Conservation (phyloP, 305 asterid species). For the Solanum aculeatissimum region DNA sequence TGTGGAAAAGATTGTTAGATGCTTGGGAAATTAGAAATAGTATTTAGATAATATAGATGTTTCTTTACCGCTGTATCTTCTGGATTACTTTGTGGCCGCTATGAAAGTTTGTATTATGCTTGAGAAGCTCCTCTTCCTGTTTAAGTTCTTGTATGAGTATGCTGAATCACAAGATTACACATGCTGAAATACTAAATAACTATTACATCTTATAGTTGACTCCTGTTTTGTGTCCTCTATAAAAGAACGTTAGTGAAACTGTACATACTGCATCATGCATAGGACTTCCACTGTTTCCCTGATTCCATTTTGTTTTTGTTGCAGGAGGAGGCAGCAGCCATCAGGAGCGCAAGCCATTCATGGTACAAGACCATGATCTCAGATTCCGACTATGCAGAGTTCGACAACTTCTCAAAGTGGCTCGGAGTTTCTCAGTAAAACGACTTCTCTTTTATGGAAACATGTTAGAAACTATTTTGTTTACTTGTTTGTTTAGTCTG, state of each 20-base stretch:
- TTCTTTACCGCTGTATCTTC: background rate
- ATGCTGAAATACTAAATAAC: background rate
- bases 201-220: background rate
- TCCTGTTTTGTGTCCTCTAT: background rate
- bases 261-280: background rate
- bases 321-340: constrained; percentile 67
- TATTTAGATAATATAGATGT: background rate
- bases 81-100: background rate
- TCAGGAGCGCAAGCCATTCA: constrained; percentile 43
- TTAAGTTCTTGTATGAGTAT: background rate
- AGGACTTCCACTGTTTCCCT: background rate
- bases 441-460: background rate
- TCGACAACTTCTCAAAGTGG: constrained; percentile 84
- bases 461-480: constrained; percentile 7
- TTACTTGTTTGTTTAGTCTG: constrained; percentile 2
- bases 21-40: background rate
- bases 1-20: background rate
- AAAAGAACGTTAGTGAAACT: background rate
- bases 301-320: background rate
- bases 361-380: constrained; percentile 96
- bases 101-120: background rate
- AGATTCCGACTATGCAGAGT: constrained; percentile 71
- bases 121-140: background rate
- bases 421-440: constrained; percentile 58
- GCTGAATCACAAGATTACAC: no score